Evolutionary conservation across 352 stramenopile species (phyloP).

Genomic region (Globisporangium polare): DNA sequence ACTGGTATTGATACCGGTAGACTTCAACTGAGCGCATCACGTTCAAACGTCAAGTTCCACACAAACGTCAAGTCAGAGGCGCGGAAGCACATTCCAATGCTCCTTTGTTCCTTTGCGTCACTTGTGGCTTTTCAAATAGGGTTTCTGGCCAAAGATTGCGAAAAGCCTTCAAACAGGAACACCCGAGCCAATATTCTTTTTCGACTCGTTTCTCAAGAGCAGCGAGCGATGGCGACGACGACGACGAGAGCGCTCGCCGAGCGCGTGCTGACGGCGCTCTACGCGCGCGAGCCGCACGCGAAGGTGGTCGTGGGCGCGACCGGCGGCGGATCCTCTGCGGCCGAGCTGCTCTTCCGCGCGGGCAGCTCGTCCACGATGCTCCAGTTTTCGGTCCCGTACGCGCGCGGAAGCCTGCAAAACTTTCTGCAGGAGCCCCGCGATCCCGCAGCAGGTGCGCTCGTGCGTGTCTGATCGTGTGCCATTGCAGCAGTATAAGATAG

Average conservation of each 20-base stretch:
- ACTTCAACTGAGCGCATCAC: neutral
- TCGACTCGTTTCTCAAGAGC: too few species aligned
- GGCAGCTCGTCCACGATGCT: conserved; percentile 73
- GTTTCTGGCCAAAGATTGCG: too few species aligned
- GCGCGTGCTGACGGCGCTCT: conserved; percentile 50
- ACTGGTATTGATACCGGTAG: neutral
- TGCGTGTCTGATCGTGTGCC: neutral
- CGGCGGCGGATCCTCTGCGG: conserved; percentile 43
- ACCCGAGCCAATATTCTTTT: too few species aligned
- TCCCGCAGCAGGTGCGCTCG: neutral
- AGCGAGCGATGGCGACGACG: neutral
- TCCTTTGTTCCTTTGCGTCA: too few species aligned
- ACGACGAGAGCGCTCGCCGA: conserved; percentile 30
- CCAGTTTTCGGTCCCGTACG: conserved; percentile 65
- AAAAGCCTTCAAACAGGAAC: too few species aligned
- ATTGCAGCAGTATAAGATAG: neutral
- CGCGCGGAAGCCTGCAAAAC: conserved; percentile 47
- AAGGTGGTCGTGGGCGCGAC: conserved; percentile 60
- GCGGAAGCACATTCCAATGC: too few species aligned
- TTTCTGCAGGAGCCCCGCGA: conserved; percentile 32
- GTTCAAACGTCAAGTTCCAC: too few species aligned
- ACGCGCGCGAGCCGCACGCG: conserved; percentile 37
- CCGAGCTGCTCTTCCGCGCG: conserved; percentile 42
- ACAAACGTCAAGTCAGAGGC: too few species aligned
- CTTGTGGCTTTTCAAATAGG: too few species aligned